A percentile compares a stretch with the other conserved stretches of the same genome.
Conservation (phyloP, 1,284 basidiomycete genomes). For the Vanrija pseudolonga region DNA sequence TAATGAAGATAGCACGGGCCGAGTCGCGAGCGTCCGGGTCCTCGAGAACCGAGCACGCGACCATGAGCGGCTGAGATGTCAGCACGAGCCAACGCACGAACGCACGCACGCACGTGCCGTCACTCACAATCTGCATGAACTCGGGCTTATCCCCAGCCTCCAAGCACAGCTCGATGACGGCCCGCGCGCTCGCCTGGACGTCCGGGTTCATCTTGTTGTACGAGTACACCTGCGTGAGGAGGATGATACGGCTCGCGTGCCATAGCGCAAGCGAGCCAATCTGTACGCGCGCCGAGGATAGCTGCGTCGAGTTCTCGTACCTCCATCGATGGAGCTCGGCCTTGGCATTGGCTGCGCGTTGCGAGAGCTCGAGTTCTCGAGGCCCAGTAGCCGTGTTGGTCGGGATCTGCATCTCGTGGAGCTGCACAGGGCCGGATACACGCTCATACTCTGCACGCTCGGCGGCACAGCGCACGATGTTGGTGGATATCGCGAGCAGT, state of each 20-base stretch:
- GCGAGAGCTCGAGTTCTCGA: neutral
- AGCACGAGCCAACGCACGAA: neutral
- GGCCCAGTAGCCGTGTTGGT: neutral
- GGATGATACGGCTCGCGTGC: constrained; percentile 27
- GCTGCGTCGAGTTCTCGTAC: neutral
- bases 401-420: neutral
- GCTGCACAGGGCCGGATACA: neutral
- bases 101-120: no score
- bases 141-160: constrained; percentile 36
- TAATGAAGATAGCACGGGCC: constrained; percentile 21
- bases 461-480: neutral
- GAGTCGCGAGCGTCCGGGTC: constrained; percentile 10
- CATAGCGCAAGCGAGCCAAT: constrained; percentile 30
- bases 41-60: constrained; percentile 24
- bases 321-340: neutral
- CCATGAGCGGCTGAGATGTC: constrained; percentile 18
- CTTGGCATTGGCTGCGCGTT: neutral
- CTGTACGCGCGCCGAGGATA: constrained; percentile 10
- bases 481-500: neutral
- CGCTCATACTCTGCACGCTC: neutral
- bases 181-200: constrained; percentile 26
- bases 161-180: constrained; percentile 31
- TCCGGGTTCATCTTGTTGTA: constrained; percentile 6
- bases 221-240: constrained; percentile 19
- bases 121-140: constrained; percentile 38